These are phyloP conservation scores for Lumnitzera littorea DNA, from an alignment of 345 rosid genomes.

Conservation along the genomic window DNA sequence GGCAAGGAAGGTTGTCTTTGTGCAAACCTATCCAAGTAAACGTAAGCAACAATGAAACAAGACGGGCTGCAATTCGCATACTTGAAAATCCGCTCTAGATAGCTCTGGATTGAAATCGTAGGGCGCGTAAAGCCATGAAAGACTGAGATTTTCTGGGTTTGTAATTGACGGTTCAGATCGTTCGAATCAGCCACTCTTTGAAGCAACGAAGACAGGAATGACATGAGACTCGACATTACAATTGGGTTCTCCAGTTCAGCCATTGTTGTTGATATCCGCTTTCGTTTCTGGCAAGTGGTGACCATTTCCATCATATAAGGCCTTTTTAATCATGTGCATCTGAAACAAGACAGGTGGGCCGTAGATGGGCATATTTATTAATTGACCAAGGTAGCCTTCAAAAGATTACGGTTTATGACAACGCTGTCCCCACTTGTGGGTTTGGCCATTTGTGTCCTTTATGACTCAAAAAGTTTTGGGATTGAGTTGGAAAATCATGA, in stretches of 20 bases:
- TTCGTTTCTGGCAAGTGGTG: background rate
- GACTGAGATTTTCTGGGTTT: conserved; percentile 48
- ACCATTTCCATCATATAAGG: no score
- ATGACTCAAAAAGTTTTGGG: background rate
- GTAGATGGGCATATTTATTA: no score
- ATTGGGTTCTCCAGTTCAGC: conserved; percentile 58
- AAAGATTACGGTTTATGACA: no score
- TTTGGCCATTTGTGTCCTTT: no score
- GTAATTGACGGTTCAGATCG: conserved; percentile 26
- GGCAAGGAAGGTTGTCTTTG: conserved; percentile 69
- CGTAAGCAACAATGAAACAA: conserved; percentile 80
- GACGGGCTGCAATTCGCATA: conserved; percentile 88
- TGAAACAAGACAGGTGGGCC: no score
- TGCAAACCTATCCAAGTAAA: conserved; percentile 76
- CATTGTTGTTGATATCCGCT: conserved; percentile 15
- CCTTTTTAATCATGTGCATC: no score
- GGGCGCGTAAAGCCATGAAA: conserved; percentile 80
- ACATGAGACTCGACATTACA: conserved; percentile 56
- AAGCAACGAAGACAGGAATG: conserved; percentile 67
- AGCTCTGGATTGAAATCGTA: conserved; percentile 60
- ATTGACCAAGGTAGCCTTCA: no score
- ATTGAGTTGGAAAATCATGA: background rate
- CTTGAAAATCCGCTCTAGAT: conserved; percentile 74
- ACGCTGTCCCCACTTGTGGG: no score
- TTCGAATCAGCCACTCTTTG: conserved; percentile 66